Conservation (phyloP, 2,329 filamentous ascomycete genomes). For the Cordyceps fumosorosea region DNA sequence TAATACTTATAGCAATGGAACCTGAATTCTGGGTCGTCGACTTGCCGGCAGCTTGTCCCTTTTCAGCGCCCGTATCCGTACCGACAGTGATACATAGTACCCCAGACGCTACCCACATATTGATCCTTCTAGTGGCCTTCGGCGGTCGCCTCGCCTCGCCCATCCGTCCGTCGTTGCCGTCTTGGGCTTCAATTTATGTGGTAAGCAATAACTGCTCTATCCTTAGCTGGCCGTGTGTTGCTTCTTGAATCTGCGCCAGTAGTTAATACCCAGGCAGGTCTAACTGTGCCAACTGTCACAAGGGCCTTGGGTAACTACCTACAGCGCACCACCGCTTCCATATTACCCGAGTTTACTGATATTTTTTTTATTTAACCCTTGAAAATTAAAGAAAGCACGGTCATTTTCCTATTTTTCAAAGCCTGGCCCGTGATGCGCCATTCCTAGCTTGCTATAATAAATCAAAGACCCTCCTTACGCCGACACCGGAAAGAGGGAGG, state of each 20-base stretch:
- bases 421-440: background rate
- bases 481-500: background rate
- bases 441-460: background rate
- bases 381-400: background rate
- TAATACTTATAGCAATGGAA: too few species aligned
- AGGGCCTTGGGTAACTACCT: background rate
- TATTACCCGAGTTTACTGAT: too few species aligned
- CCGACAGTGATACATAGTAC: background rate
- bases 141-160: background rate
- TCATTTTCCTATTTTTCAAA: background rate
- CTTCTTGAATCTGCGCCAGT: too few species aligned
- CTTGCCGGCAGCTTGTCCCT: too few species aligned
- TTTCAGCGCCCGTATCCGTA: background rate
- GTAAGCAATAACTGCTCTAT: too few species aligned
- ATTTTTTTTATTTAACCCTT: background rate
- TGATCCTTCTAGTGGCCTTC: constrained; percentile 1
- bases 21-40: too few species aligned
- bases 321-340: background rate
- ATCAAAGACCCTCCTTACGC: background rate
- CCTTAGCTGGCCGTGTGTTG: too few species aligned
- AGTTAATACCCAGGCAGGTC: too few species aligned
- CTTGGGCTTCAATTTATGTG: too few species aligned
- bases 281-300: too few species aligned
- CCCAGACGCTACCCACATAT: background rate
- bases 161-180: too few species aligned